Conservation (phyloP, 2,329 filamentous ascomycete genomes). For the Fusarium setosum region DNA sequence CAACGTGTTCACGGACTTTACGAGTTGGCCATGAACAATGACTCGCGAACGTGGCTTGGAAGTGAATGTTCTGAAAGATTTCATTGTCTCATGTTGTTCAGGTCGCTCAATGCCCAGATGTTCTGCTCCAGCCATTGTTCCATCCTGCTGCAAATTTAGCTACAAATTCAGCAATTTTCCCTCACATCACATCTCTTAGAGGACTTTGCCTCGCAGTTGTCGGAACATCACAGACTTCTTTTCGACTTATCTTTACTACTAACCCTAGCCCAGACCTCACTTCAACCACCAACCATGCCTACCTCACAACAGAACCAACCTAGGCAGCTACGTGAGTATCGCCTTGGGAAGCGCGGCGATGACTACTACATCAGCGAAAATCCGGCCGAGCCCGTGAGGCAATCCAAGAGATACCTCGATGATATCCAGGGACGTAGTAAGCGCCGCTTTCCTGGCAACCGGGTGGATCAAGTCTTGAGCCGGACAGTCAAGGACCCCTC, state of each 20-base stretch:
- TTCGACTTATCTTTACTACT: no score
- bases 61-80: no score
- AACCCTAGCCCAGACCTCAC: no score
- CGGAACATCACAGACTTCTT: no score
- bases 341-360: not conserved
- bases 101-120: no score
- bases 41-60: no score
- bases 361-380: slow-evolving; percentile 2
- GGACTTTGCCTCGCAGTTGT: no score
- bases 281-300: not conserved
- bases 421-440: not conserved
- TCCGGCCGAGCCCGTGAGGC: not conserved
- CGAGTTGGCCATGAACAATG: not conserved
- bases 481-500: not conserved
- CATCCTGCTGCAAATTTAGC: no score
- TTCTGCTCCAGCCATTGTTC: no score
- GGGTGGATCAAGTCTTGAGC: not conserved
- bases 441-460: not conserved
- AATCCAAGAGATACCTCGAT: not conserved
- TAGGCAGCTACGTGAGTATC: not conserved
- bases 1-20: not conserved
- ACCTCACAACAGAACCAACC: not conserved
- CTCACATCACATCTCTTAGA: no score
- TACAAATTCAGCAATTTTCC: no score
- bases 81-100: no score